These are phyloP conservation scores for Boletus subparvulus DNA, from an alignment of 768 basidiomycete species.

Conservation along the genomic window DNA sequence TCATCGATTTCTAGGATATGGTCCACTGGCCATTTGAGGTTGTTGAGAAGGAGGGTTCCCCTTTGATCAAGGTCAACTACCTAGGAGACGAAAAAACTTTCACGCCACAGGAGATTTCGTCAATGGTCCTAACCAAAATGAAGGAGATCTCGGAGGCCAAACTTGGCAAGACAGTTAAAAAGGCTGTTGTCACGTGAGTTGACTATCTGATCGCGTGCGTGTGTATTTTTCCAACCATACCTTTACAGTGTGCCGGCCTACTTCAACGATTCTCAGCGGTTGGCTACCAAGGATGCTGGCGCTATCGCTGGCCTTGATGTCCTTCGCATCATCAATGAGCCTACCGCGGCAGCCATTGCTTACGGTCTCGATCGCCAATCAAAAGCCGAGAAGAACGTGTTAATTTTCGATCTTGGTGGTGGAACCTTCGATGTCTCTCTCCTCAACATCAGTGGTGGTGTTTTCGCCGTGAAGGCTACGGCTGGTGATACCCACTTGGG, in stretches of 20 bases:
- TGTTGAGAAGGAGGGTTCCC: conserved; percentile 95
- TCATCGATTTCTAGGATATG: conserved; percentile 66
- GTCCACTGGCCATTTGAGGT: conserved; percentile 97
- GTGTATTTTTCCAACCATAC: conserved; percentile 2
- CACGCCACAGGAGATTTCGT: conserved; percentile 98
- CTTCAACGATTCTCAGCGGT: conserved; percentile 99
- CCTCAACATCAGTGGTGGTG: conserved; percentile 95
- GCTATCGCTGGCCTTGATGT: conserved; percentile 97
- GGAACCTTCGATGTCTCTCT: conserved; percentile 99
- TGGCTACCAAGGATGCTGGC: conserved; percentile 99
- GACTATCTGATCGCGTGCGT: background rate
- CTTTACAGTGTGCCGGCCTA: conserved; percentile 85
- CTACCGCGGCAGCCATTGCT: conserved; percentile 98
- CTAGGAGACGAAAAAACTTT: conserved; percentile 94
- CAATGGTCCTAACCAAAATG: conserved; percentile 99
- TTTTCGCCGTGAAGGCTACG: conserved; percentile 99
- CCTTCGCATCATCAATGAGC: conserved; percentile 99
- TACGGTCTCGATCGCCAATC: conserved; percentile 97
- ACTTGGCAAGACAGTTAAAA: conserved; percentile 96
- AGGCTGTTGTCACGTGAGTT: conserved; percentile 95
- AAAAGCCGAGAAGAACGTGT: conserved; percentile 94
- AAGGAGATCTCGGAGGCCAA: conserved; percentile 99
- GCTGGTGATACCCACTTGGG: conserved; percentile 99
- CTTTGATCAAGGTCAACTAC: conserved; percentile 95
- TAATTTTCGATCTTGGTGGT: conserved; percentile 99